Base-by-base conservation (phyloP, 164 flowering plant species). In the Magnolia kwangsiensis region DNA sequence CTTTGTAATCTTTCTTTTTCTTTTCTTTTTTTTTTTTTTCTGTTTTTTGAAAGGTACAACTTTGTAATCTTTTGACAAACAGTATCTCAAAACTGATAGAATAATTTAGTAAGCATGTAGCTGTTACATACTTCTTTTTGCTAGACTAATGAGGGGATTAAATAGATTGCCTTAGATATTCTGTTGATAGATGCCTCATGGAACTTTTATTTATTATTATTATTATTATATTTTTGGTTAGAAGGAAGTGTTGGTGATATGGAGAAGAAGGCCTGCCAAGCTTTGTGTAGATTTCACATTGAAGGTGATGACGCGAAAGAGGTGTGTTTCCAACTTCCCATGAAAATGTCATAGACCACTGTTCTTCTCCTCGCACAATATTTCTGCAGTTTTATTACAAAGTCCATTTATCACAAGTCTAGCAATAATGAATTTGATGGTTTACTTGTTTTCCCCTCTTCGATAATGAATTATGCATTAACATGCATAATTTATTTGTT, bases 221-320 rank as follows among this genome's bases (percentile, higher is more conserved):
- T 8, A 11, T 16, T 55, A 55, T 55, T 11, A 0, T 23, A 6
- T 75, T 14, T 58, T 67, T 20, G n/a, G 69, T 24, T 83, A 86
- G 90, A 78, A 70, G 83, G 88, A 73, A 86, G 80, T 77, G 63
- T 85, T 81, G 90, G 89, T 49, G 89, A 87, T 76, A 67, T 88
- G 51, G 96, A 92, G 86, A 89, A 81, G 77, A 87, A 78, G 75
- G 88, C 85, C 67, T 91, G 96, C 80, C 88, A 86, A 78, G 93
- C 92, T 73, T 82, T 94, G 74, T 89, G 88, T 84, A 88, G 85
- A 82, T 80, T 94, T 75, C 86, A 83, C 81, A 79, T 67, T 55
- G 90, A 88, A 78, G 93, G 82, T 21, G 91, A 88, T 83, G 91
- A 75, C 14, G 92, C 90, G 8, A 94, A 91, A 87, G 89, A 90